These are phyloP conservation scores for Umbelopsis ramanniana DNA, from an alignment of 192 early-diverging fungal genomes.

Conservation along the genomic window DNA sequence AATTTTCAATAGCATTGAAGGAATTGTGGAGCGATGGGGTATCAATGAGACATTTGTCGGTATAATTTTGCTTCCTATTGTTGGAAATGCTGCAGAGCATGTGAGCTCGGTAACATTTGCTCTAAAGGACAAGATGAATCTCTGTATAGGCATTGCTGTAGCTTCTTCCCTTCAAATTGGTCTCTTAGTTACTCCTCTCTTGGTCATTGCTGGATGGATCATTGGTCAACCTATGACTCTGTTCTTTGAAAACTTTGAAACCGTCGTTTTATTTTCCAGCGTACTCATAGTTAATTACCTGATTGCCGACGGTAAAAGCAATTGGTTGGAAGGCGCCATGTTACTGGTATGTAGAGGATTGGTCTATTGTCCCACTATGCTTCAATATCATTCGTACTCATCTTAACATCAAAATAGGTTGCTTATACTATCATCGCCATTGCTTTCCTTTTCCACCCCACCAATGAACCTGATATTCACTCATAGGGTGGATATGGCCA, in stretches of 20 bases:
- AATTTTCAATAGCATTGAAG: slow-evolving; percentile 56
- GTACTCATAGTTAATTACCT: slow-evolving; percentile 82
- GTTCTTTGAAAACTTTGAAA: slow-evolving; percentile 83
- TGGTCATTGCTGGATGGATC: slow-evolving; percentile 85
- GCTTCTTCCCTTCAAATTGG: slow-evolving; percentile 77
- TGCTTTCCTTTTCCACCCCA: slow-evolving; percentile 79
- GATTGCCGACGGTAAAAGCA: slow-evolving; percentile 82
- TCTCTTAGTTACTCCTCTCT: slow-evolving; percentile 70
- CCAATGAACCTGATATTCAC: not conserved
- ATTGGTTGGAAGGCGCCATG: slow-evolving; percentile 92
- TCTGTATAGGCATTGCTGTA: slow-evolving; percentile 60
- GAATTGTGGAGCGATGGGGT: slow-evolving; percentile 65
- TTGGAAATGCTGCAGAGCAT: slow-evolving; percentile 81
- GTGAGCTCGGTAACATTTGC: slow-evolving; percentile 84
- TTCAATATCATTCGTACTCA: not conserved
- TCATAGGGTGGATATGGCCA: not conserved
- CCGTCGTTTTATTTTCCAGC: slow-evolving; percentile 78
- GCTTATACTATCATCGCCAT: slow-evolving; percentile 85
- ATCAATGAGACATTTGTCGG: slow-evolving; percentile 88
- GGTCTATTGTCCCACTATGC: no score
- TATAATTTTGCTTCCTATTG: slow-evolving; percentile 88
- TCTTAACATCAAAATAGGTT: slow-evolving; percentile 20
- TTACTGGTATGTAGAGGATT: slow-evolving; percentile 56
- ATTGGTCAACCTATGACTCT: slow-evolving; percentile 81
- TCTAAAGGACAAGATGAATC: slow-evolving; percentile 89